Evolutionary conservation across 495 filamentous ascomycete species (phyloP).

Genomic region (Parachaetomium inaequale): DNA sequence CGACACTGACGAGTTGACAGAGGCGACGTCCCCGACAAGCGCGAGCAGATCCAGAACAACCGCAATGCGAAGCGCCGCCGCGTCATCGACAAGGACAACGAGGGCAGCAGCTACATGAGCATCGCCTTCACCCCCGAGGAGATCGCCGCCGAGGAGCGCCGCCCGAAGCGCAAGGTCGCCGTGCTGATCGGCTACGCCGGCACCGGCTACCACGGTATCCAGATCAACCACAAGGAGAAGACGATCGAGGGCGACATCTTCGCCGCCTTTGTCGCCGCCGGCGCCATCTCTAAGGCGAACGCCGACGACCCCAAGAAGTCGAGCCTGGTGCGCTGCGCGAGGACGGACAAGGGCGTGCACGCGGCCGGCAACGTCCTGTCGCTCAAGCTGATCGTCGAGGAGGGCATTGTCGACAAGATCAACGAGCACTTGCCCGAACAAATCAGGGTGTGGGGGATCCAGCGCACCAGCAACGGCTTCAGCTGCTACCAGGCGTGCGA

Average conservation of each 20-base stretch:
- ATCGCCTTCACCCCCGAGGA: conserved; percentile 58
- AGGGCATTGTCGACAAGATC: conserved; percentile 82
- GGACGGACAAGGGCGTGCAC: conserved; percentile 97
- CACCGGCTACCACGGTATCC: conserved; percentile 96
- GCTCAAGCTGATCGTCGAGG: conserved; percentile 92
- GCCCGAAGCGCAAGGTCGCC: conserved; percentile 92
- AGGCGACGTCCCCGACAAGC: conserved; percentile 49
- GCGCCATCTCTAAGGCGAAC: conserved; percentile 94
- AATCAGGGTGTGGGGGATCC: conserved; percentile 90
- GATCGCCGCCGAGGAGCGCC: conserved; percentile 76
- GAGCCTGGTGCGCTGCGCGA: conserved; percentile 84
- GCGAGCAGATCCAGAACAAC: conserved; percentile 56
- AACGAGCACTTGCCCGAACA: conserved; percentile 79
- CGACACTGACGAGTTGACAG: conserved; percentile 31
- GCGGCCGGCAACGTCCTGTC: conserved; percentile 95
- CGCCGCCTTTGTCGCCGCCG: conserved; percentile 78
- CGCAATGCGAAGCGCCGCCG: conserved; percentile 54
- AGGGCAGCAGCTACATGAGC: conserved; percentile 40
- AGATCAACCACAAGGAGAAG: conserved; percentile 72
- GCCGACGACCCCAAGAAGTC: conserved; percentile 96
- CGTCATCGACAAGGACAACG: conserved; percentile 42
- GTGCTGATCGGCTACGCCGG: conserved; percentile 93
- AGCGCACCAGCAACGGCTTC: conserved; percentile 78
- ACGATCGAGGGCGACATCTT: conserved; percentile 98
- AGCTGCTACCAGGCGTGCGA: conserved; percentile 91